Evolutionary conservation across 2,329 filamentous ascomycete genomes (phyloP), one percentile per base, ranked within the genome.

Genomic region (Dryadomyces sulphureus): DNA sequence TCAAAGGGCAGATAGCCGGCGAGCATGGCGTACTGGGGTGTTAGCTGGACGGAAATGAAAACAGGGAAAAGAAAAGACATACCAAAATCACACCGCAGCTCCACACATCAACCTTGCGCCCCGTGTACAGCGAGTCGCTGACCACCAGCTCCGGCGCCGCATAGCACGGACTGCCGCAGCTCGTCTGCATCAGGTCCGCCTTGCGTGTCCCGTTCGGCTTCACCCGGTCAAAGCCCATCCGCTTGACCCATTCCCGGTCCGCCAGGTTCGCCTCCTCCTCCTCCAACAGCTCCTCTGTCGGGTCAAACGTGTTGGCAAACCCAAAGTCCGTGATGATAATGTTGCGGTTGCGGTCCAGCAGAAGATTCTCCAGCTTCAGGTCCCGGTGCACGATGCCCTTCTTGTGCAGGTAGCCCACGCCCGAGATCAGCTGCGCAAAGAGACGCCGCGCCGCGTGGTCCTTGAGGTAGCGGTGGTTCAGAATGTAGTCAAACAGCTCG

Each of bases 321-420:
- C 92, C 92, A 64, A 98, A 98, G 65, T 98, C 92, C 16, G 92
- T 98, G 59, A 98, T 98, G 65, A 98, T 98, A 59, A 98, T 96
- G 68, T 98, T 98, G 52, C 88, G 83, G 60, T 98, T 95, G 52
- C 90, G 82, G 64, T 98, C 92, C 44, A 98, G 73, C 34, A 98
- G 73, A 56, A 98, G 63, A 59, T 98, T 98, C 65, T 98, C 92
- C 41, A 98, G 72, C 66, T 98, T 98, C 54, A 98, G 66, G 66
- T 98, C 92, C 57, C 92, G 81, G 62, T 98, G 92, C 14, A 98
- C 92, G 54, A 98, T 98, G 50, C 92, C 92, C 66, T 94, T 96
- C 65, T 94, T 95, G 67, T 98, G 92, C 48, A 98, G 70, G 64
- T 98, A 98, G 32, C 92, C 92, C 11, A 98, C 92, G 38, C 92